A percentile compares a stretch with the other conserved stretches of the same genome.
Evolutionary conservation across 768 basidiomycete species (phyloP).

Genomic region (Pleurotus citrinopileatus): DNA sequence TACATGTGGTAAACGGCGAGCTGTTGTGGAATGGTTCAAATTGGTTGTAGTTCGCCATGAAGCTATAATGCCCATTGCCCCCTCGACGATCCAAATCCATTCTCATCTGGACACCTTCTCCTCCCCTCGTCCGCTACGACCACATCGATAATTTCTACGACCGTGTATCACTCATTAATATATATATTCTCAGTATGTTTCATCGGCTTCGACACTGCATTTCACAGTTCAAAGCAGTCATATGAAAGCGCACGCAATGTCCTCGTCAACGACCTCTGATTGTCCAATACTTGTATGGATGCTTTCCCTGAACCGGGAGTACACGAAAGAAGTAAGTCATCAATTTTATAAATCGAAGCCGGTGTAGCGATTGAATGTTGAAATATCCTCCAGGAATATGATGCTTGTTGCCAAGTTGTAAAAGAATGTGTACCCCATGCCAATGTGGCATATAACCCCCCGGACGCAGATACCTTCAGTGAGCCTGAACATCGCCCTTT

Average conservation of each 20-base stretch:
- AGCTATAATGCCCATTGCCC: constrained; percentile 12
- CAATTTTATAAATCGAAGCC: background rate
- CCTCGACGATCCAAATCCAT: background rate
- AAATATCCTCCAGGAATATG: too few relatives aligned
- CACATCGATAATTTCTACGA: background rate
- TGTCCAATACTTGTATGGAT: constrained; percentile 80
- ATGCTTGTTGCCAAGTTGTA: constrained; percentile 59
- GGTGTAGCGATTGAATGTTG: too few relatives aligned
- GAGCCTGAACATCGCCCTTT: constrained; percentile 21
- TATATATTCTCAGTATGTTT: background rate
- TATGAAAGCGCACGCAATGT: background rate
- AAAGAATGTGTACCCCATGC: constrained; percentile 59
- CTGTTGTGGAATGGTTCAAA: background rate
- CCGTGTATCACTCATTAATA: background rate
- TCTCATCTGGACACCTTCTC: background rate
- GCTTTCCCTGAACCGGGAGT: constrained; percentile 73
- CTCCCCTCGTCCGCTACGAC: background rate
- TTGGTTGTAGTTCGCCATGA: background rate
- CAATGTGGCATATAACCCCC: constrained; percentile 50
- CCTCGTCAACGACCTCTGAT: constrained; percentile 24
- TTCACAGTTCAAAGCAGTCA: background rate
- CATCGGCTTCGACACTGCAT: background rate
- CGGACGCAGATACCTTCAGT: constrained; percentile 67
- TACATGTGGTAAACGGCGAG: background rate
- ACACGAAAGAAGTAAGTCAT: constrained; percentile 55